Conservation (phyloP, 495 filamentous ascomycete genomes). For the Elasticomyces elasticus region DNA sequence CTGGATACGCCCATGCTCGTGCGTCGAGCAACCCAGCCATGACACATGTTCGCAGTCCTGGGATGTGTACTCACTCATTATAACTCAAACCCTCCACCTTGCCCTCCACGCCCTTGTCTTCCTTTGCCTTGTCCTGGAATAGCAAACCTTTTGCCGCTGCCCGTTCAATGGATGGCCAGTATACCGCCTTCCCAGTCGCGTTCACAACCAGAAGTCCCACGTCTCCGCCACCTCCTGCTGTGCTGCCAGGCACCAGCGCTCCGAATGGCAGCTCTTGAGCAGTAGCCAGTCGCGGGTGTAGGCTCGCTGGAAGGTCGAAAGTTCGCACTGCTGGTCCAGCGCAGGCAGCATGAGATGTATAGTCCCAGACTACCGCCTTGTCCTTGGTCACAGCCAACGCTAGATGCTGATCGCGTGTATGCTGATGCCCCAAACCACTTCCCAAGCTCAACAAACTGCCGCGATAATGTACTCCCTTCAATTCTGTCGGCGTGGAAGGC, state of each 20-base stretch:
- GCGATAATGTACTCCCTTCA: slow-evolving; percentile 12
- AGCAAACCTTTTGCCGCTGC: slow-evolving; percentile 64
- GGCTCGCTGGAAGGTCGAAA: slow-evolving; percentile 64
- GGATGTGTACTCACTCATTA: too few species aligned
- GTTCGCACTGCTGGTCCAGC: slow-evolving; percentile 39
- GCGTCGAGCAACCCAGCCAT: too few species aligned
- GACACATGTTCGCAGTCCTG: too few species aligned
- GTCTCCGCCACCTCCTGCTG: slow-evolving; percentile 58
- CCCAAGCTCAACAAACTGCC: slow-evolving; percentile 3
- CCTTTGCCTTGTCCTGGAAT: slow-evolving; percentile 67
- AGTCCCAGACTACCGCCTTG: slow-evolving; percentile 82
- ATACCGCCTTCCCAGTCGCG: slow-evolving; percentile 70
- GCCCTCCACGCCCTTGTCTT: slow-evolving; percentile 66
- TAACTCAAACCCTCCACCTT: slow-evolving; percentile 60
- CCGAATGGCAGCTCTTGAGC: slow-evolving; percentile 72
- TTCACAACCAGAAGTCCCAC: slow-evolving; percentile 81
- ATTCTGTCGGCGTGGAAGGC: slow-evolving; percentile 40
- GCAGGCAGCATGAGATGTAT: slow-evolving; percentile 45
- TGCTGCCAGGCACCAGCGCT: slow-evolving; percentile 62
- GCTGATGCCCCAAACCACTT: not conserved
- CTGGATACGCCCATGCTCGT: too few species aligned
- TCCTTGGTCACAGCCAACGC: slow-evolving; percentile 69
- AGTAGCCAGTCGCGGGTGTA: slow-evolving; percentile 52
- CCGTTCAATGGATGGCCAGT: slow-evolving; percentile 88
- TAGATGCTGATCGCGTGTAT: slow-evolving; percentile 36